Evolutionary conservation across 352 stramenopile genomes (phyloP), one percentile per base, ranked within the genome.

Genomic region (Phytopythium mirpurense): DNA sequence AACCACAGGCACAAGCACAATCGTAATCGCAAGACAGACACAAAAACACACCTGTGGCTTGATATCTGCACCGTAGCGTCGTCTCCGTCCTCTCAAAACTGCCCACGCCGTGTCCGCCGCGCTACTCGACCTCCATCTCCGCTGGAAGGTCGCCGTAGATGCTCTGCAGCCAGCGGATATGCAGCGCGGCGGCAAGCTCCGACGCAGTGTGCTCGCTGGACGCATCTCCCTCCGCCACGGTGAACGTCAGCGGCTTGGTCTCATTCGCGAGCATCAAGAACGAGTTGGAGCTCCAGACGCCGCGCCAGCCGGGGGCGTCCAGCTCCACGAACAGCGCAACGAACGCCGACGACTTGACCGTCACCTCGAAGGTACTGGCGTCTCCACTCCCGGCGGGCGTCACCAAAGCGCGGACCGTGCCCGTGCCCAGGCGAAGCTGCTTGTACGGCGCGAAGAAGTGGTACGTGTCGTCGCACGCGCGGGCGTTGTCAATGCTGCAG

Each of bases 291-390:
- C 70, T 83, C 79, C 79, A 95, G 48, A 78, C 73, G 1, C 85
- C 85, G 1, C 62, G 55, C 32, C 83, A 60, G n/a, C 60, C 58
- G 2, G 51, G 60, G 6, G 57, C 64, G 42, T 88, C 66, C 26
- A 95, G 42, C 54, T 87, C 80, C 29, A 93, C 85, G 48, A 93
- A 93, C 18, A 92, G 61, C n/a, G 79, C 81, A 37, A 88, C 72
- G 32, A 82, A 78, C 24, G 56, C 50, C 7, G 78, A 79, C 21
- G 63, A 64, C 7, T 64, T 62, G 29, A 90, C 60, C 52, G 68
- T 64, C 23, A 93, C 74, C 14, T 67, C 59, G 32, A 87, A 77
- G 34, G 53, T 42, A 8, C 16, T 24, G 6, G 16, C 21, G 18
- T 57, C 51, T 40, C 18, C n/a, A 10, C 7, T 19, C 5, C 23